A percentile compares a stretch with the other conserved stretches of the same genome.
phyloP scores from a whole-genome alignment of 2,329 filamentous ascomycete genomes.

The Cadophora sp. region DNA sequence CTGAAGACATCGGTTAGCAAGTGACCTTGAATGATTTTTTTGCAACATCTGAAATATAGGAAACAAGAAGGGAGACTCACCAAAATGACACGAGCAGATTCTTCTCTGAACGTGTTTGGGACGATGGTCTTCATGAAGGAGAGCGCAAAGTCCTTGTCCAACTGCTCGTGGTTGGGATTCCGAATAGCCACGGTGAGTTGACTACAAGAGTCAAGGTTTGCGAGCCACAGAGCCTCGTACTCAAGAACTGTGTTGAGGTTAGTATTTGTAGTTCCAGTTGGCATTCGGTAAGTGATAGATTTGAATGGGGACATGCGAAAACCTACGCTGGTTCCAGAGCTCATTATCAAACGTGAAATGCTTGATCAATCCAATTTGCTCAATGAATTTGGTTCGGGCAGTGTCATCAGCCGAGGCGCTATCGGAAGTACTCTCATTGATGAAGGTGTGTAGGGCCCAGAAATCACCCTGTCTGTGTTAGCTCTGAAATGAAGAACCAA shows the following conservation, averaged over 20 bases:
- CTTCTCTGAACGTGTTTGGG: neutral
- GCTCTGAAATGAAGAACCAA: neutral
- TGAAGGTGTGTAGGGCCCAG: constrained; percentile 11
- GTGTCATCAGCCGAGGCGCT: constrained; percentile 5
- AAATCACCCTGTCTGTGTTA: constrained; percentile 3
- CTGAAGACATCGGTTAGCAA: neutral
- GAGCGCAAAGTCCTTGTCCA: constrained; percentile 4
- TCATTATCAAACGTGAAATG: constrained; percentile 19
- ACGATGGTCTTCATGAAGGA: neutral
- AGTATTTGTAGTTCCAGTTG: neutral
- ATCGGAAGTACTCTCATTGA: constrained; percentile 4
- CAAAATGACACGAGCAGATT: neutral
- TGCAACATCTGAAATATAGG: neutral
- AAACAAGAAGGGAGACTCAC: neutral
- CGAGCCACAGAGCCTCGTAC: constrained; percentile 8
- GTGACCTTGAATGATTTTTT: neutral
- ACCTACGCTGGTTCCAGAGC: constrained; percentile 9
- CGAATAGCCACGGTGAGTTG: constrained; percentile 10
- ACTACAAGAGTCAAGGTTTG: neutral
- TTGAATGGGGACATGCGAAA: neutral
- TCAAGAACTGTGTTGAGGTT: neutral
- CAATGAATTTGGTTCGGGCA: constrained; percentile 8
- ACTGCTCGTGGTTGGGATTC: constrained; percentile 10
- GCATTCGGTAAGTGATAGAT: neutral
- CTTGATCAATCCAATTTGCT: constrained; percentile 18